Evolutionary conservation across 148 eudicot species (phyloP), one percentile per base, ranked within the genome.

Genomic region (Dysphania ambrosioides): DNA sequence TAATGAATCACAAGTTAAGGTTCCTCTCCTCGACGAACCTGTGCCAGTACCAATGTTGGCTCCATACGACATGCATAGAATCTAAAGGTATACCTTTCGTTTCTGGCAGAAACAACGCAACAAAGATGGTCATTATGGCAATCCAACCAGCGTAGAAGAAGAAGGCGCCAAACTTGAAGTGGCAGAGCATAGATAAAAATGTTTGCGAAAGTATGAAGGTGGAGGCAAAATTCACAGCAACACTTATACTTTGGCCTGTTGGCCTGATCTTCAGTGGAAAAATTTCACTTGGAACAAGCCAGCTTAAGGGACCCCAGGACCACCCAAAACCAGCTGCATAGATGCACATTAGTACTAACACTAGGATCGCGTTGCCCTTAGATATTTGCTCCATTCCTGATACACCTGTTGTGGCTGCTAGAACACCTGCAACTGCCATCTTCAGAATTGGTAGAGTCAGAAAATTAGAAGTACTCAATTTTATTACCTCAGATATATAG

Each of bases 231-330:
- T 82, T 80, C 19, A 79, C 60, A 8, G 87, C 91, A 34, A 88
- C 79, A 21, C 79, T 80, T 18, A 88, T 79, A 76, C 88, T 85
- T 49, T 83, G 87, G 34, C 91, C 91, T 10, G 82, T 81, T 27
- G 83, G 62, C 10, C 91, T 72, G 49, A 88, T 84, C 42, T 82
- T 79, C 74, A 88, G 53, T 0, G 91, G 91, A 41, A 82, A 88
- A 27, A 88, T 88, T 76, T 88, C 91, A 63, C 91, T 88, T 9
- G 91, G 91, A 31, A 88, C 59, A 16, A 88, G 86, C 85, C 84
- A 85, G 26, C 76, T 80, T 11, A 88, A 78, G 15, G 91, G 91
- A 27, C 91, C 91, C 91, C 88, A 88, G 1, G 91, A 88, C 88
- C 88, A 86, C 23, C 91, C 91, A 38, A 83, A 88, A 21, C 86